Conservation (phyloP, 768 basidiomycete genomes). For the Asterophora parasitica region DNA sequence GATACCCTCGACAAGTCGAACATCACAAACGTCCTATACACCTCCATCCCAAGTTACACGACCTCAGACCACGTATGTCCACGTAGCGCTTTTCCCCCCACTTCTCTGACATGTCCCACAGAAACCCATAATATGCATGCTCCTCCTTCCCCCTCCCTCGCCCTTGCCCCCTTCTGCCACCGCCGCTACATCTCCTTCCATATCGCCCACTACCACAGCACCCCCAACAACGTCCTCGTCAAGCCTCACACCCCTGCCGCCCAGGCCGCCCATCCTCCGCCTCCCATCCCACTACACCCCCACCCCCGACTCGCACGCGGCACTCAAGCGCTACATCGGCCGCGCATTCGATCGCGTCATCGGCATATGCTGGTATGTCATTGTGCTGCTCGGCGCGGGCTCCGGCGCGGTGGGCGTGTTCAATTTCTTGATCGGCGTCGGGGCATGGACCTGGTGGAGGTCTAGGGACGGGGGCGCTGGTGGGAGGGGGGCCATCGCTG, state of each 20-base stretch:
- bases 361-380: slow-evolving; percentile 75
- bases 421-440: slow-evolving; percentile 66
- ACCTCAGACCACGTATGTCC: slow-evolving; percentile 84
- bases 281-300: slow-evolving; percentile 51
- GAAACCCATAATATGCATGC: slow-evolving; percentile 79
- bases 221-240: slow-evolving; percentile 22
- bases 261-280: slow-evolving; percentile 38
- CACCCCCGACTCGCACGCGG: slow-evolving; percentile 47
- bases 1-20: slow-evolving; percentile 43
- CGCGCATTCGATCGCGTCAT: slow-evolving; percentile 65
- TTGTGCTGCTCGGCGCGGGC: slow-evolving; percentile 75
- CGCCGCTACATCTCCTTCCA: neutral
- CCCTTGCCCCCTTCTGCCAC: neutral
- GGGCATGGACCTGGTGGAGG: slow-evolving; percentile 61
- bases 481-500: too few species aligned
- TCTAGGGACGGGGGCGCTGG: slow-evolving; percentile 12
- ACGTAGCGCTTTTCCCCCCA: neutral
- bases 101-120: slow-evolving; percentile 21
- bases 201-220: slow-evolving; percentile 10
- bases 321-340: slow-evolving; percentile 60
- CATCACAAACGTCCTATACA: slow-evolving; percentile 69
- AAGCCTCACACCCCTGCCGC: slow-evolving; percentile 3
- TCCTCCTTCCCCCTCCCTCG: slow-evolving; percentile 56
- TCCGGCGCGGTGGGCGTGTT: slow-evolving; percentile 64
- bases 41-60: slow-evolving; percentile 76